Base-by-base conservation (phyloP, 352 stramenopile species). In the Globisporangium abappressorium region DNA sequence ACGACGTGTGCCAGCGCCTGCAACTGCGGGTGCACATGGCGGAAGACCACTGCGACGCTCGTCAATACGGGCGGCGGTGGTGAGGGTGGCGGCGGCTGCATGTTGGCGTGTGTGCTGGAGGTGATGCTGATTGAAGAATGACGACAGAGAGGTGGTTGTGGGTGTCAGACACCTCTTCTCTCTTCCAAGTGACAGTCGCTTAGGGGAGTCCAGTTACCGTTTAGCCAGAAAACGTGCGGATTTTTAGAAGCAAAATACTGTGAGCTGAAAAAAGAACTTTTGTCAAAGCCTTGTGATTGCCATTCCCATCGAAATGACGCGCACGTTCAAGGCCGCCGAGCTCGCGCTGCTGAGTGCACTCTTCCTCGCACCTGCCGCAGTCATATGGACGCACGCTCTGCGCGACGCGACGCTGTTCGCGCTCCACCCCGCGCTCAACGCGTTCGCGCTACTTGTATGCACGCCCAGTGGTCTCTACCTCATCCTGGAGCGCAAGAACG, bases 401-500 rank as follows among this genome's bases (percentile, higher is more conserved):
- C 70, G 64, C 30, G 75, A 87, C 38, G 70, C 69, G 22, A 84
- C 84, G 20, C 65, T 85, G 11, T 85, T 92, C 36, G 74, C 79
- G 20, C 57, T 90, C 24, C 84, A 92, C 36, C 71, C 84, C 20
- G 77, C 78, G 3, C 51, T 83, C 3, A 92, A 91, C 26, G 71
- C 77, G 14, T 28, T 90, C 58, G 78, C 81, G 20, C 75, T 78
- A 26, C 74, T 90, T 11, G 33, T 90, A 26, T 91, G 82, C 55
- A 71, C 83, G 5, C 83, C 83, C 38, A 87, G 79, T 9, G 84
- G 80, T 12, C 69, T 90, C 24, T 87, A 80, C 64, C 70, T 73
- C 0, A 89, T 92, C 76, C 58, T 88, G 5, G 72, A 82, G 49
- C 77, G 82, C 14, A 90, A 88, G 65, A 46, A 65, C 11, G 79